Percentiles rank a stretch among this genome's conserved stretches.
Evolutionary conservation across 202 grass and related monocot species (phyloP).

Genomic region (Panicum virgatum): DNA sequence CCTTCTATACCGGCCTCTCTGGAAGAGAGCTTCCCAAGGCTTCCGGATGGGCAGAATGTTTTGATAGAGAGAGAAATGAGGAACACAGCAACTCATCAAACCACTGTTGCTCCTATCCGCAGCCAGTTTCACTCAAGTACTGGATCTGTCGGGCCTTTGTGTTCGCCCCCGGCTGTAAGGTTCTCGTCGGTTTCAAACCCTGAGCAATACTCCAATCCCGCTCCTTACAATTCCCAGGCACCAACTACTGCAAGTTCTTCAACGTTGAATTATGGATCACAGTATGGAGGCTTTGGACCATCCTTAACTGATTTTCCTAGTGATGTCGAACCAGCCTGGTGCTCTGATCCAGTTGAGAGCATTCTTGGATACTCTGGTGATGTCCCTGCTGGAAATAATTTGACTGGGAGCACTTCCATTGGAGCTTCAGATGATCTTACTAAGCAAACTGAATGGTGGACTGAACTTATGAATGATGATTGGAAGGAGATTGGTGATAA

Average conservation of each 20-base stretch:
- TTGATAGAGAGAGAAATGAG: conserved; percentile 47
- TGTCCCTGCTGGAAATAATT: conserved; percentile 47
- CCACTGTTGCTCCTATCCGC: conserved; percentile 31
- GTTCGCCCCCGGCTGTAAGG: conserved; percentile 38
- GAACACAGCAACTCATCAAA: conserved; percentile 46
- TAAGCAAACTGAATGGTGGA: conserved; percentile 87
- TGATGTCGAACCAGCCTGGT: conserved; percentile 67
- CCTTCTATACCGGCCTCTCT: conserved; percentile 42
- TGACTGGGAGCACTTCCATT: conserved; percentile 40
- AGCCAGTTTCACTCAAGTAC: conserved; percentile 50
- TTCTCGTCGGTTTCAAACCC: conserved; percentile 47
- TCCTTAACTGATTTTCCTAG: conserved; percentile 50
- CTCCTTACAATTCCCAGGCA: conserved; percentile 42
- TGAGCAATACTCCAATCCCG: conserved; percentile 40
- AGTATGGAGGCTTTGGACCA: conserved; percentile 53
- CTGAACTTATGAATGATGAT: conserved; percentile 71
- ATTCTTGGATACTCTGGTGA: conserved; percentile 52
- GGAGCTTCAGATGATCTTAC: conserved; percentile 57
- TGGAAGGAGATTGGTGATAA: conserved; percentile 73
- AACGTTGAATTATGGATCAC: conserved; percentile 36
- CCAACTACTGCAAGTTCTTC: conserved; percentile 34
- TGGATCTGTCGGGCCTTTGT: conserved; percentile 50
- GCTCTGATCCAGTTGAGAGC: conserved; percentile 50
- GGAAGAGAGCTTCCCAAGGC: conserved; percentile 52
- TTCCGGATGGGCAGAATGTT: conserved; percentile 46